Evolutionary conservation across 1,284 basidiomycete species (phyloP).

Genomic region (Ceratobasidium sp.): DNA sequence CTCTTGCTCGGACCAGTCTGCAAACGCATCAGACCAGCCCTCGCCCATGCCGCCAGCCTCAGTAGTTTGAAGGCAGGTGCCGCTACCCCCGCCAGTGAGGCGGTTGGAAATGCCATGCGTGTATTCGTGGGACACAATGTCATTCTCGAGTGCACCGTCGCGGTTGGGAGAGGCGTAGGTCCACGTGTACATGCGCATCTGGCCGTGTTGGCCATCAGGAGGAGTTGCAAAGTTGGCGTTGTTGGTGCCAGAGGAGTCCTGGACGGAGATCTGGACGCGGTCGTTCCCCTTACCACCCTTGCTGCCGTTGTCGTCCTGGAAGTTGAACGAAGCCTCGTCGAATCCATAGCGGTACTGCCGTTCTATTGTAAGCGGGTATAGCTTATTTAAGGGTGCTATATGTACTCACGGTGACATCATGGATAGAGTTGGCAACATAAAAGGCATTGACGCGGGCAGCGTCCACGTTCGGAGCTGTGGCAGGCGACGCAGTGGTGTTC

Average conservation of each 20-base stretch:
- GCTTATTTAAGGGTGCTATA: conserved; percentile 17
- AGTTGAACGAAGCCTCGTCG: conserved; percentile 47
- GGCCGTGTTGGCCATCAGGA: conserved; percentile 39
- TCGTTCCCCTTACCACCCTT: conserved; percentile 47
- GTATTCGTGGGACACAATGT: conserved; percentile 45
- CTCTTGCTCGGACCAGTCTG: conserved; percentile 44
- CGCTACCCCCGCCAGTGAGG: conserved; percentile 28
- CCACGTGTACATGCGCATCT: conserved; percentile 45
- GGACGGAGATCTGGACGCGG: conserved; percentile 45
- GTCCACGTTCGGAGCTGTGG: conserved; percentile 34
- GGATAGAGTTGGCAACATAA: conserved; percentile 44
- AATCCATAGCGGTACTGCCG: conserved; percentile 47
- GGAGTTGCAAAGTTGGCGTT: conserved; percentile 47
- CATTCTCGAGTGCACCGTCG: too few species aligned
- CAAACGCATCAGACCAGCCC: conserved; percentile 44
- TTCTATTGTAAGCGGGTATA: neutral
- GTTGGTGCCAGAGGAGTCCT: conserved; percentile 45
- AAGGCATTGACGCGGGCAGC: conserved; percentile 45
- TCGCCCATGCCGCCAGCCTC: conserved; percentile 47
- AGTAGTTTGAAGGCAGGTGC: conserved; percentile 27
- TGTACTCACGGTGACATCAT: conserved; percentile 23
- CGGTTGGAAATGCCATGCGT: conserved; percentile 44
- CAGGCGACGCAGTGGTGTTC: conserved; percentile 17
- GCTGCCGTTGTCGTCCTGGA: conserved; percentile 47
- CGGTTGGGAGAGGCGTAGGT: conserved; percentile 45